Conservation (phyloP, 768 basidiomycete species). For the Boletus huronensis region DNA sequence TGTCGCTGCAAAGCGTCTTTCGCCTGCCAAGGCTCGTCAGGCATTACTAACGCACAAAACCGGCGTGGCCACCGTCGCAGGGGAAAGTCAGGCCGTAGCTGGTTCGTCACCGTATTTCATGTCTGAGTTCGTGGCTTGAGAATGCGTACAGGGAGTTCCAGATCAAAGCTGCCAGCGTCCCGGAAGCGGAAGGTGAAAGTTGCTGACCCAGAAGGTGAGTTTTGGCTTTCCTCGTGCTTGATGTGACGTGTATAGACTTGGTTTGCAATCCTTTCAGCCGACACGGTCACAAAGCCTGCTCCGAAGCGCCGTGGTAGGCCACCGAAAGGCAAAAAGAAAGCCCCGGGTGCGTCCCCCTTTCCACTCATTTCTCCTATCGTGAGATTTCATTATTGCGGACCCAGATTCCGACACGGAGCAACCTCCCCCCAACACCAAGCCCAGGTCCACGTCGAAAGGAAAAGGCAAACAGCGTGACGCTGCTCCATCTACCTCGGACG, state of each 20-base stretch:
- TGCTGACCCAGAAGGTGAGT: constrained; percentile 3
- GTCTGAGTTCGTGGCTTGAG: neutral
- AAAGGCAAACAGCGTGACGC: constrained; percentile 2
- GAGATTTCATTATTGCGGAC: neutral
- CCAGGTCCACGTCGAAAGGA: constrained; percentile 6
- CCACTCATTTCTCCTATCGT: neutral
- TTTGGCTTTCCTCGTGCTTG: neutral
- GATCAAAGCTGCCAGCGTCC: constrained; percentile 1
- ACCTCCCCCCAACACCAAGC: neutral
- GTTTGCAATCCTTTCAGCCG: neutral
- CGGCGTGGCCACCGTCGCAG: too few relatives aligned
- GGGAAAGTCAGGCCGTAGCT: constrained; percentile 1
- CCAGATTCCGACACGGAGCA: constrained; percentile 3
- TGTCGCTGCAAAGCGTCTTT: neutral
- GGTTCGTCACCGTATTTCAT: constrained; percentile 9
- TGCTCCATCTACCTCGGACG: neutral
- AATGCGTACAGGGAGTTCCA: constrained; percentile 12
- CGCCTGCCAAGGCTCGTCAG: constrained; percentile 1
- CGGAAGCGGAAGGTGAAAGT: constrained; percentile 11
- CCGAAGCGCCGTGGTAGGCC: constrained; percentile 16
- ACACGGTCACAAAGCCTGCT: neutral
- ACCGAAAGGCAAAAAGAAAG: constrained; percentile 13
- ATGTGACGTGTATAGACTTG: neutral
- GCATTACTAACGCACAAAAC: neutral
- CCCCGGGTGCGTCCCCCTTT: neutral